phyloP scores from a whole-genome alignment of 2,329 filamentous ascomycete genomes.

The Penicillium oxalicum region DNA sequence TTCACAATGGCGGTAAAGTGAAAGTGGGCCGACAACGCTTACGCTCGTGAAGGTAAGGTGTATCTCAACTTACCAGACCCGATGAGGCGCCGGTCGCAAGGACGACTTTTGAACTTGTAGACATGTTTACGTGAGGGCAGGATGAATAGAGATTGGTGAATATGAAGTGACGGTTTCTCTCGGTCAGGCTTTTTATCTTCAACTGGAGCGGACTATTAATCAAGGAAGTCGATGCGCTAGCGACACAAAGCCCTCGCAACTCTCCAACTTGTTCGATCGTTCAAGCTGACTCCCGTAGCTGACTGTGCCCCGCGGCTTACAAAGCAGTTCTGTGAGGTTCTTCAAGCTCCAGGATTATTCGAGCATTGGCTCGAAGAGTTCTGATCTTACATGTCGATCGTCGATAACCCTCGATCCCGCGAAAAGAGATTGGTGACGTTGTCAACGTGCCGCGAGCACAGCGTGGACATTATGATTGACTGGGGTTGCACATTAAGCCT shows the following conservation, averaged over 20 bases:
- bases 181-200: background rate
- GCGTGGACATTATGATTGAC: too few species aligned
- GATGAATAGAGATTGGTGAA: background rate
- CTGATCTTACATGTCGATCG: too few species aligned
- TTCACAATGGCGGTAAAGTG: too few species aligned
- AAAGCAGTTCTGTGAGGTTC: background rate
- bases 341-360: too few species aligned
- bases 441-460: too few species aligned
- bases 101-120: constrained; percentile 12
- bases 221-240: background rate
- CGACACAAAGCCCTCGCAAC: background rate
- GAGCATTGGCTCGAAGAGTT: too few species aligned
- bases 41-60: too few species aligned
- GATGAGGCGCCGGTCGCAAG: constrained; percentile 19
- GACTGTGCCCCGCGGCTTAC: background rate
- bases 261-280: too few species aligned
- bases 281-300: background rate
- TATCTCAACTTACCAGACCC: constrained; percentile 10
- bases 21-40: too few species aligned
- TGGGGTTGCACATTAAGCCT: too few species aligned
- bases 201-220: background rate
- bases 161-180: background rate
- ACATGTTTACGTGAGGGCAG: constrained; percentile 3
- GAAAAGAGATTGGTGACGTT: too few species aligned
- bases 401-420: too few species aligned